Base-by-base conservation (phyloP, 331 rosid genomes). In the Malus hybrid region DNA sequence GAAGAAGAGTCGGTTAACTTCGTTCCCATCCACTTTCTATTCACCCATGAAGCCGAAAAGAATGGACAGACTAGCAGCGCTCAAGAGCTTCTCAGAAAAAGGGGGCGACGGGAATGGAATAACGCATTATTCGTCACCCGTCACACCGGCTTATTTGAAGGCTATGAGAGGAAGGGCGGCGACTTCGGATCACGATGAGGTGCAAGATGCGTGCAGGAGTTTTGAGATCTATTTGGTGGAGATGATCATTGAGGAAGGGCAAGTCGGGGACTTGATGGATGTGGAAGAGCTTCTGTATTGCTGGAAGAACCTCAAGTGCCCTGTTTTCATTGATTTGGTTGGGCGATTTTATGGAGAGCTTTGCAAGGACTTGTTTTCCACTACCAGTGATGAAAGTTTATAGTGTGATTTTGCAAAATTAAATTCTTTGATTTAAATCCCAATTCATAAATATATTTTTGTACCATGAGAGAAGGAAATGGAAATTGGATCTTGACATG, bases 221-320 rank as follows among this genome's bases (percentile, higher is more conserved):
- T 94, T 94, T 32, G 97, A 92, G 91, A 92, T 87, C 73, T 89
- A 92, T 77, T 76, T 92, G 87, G 87, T 80, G 81, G 92, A 92
- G 78, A 90, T 94, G 99, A 85, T 94, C n/a, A 88, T 90, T 68
- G 96, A 87, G 85, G 96, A 94, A 81, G 91, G 96, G 81, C 89
- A 87, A 73, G 73, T 91, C 4, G 78, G 34, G 79, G 97, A 89
- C 57, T 89, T 92, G 87, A 84, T 76, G 77, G 99, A 94, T 34
- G 93, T 92, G 71, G 99, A 94, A 80, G 99, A 94, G 79, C 92
- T 94, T 89, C 86, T 95, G 52, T 77, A 83, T 19, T 90, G 96
- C 79, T 92, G 97, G 99, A 95, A 82, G 81, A 92, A 85, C 24
- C 92, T 95, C 16, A 84, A 90, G 59, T 81, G 89, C 29, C 97